Base-by-base conservation (phyloP, 192 early-diverging fungal species). In the Gaertneriomyces sp. region DNA sequence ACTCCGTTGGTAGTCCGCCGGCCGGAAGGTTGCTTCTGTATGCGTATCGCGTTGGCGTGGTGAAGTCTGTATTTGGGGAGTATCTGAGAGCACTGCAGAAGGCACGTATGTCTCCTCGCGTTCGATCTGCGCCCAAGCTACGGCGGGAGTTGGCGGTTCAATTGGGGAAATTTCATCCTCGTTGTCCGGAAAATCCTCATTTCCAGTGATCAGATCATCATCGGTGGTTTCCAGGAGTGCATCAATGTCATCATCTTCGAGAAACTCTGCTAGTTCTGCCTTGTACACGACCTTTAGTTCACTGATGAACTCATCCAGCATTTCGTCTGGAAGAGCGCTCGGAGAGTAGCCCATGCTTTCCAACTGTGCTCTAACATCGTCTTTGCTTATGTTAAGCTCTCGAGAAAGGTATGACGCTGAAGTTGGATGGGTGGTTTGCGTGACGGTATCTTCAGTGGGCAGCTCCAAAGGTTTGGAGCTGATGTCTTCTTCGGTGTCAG, bases 251-350 rank as follows among this genome's bases (percentile, higher is more conserved):
- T 69, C 66, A 52, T 70, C 61, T 11, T 45, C 47, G 42, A 70
- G 39, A 64, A 64, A 70, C 38, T 70, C 61, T 12, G 43, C 44
- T 44, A 61, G 42, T 33, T 60, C 71, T 10, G 14, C 25, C n/a
- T 16, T 45, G 49, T 75, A 75, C 5, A 66, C 41, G 17, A 33
- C 50, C 45, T 70, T 58, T 43, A 75, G 33, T 20, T 75, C 73
- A 38, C 42, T 44, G 11, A 75, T 69, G 67, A 75, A 75, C 42
- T 70, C 73, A 33, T 69, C 60, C 46, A 75, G 44, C 17, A 75
- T 58, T 12, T 42, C 42, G 8, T 64, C 63, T 17, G 73, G 64
- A 8, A 75, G 57, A 14, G 61, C 73, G 40, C 61, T 53, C 19
- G 66, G 68, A 38, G 38, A 17, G 60, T 70, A 75, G 11, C 73